Evolutionary conservation across 257 asterid genomes (phyloP), one percentile per base, ranked within the genome.

Genomic region (Nicotiana attenuata): DNA sequence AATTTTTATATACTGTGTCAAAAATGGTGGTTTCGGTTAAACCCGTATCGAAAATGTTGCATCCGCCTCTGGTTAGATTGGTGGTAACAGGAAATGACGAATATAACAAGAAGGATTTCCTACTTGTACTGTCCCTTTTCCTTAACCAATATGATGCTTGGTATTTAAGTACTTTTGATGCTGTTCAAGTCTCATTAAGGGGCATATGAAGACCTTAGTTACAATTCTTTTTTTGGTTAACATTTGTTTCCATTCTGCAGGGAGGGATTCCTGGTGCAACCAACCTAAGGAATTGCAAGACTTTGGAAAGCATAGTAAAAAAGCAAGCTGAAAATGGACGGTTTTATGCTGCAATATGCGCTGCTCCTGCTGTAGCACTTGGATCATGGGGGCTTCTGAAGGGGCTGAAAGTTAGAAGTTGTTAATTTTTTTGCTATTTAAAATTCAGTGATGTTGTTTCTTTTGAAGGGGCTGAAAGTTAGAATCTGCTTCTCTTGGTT

Each of bases 211-310:
- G 45, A 24, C 63, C 29, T 11, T 75, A 47, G 41, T 75, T 75
- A 24, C 26, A 60, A 14, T 24, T 24, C 41, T 15, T 50, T 15
- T 61, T 14, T 50, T 14, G 63, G 63, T 15, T 50, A 50, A 47
- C 55, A 17, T 24, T 47, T 57, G 26, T 50, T 13, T n/a, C 22
- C 24, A 24, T 75, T 75, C 45, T 56, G 63, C 65, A 93, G 99
- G 99, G 98, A 85, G 99, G 99, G 87, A 59, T 91, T 87, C 97
- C 98, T 78, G 98, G 99, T 79, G 92, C 99, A 56, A 76, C 97
- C 77, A 83, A 92, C 20, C 90, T 96, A n/a, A 88, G 86, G 87
- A 93, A 96, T 77, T 91, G 97, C 91, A 90, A 85, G 83, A 84
- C 89, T 68, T 83, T 96, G 90, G 98, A 96, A 87, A 88, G 78